A percentile compares a stretch with the other conserved stretches of the same genome.
These are phyloP conservation scores for Nitzschia palea DNA, from an alignment of 108 stramenopile species.

Conservation along the genomic window DNA sequence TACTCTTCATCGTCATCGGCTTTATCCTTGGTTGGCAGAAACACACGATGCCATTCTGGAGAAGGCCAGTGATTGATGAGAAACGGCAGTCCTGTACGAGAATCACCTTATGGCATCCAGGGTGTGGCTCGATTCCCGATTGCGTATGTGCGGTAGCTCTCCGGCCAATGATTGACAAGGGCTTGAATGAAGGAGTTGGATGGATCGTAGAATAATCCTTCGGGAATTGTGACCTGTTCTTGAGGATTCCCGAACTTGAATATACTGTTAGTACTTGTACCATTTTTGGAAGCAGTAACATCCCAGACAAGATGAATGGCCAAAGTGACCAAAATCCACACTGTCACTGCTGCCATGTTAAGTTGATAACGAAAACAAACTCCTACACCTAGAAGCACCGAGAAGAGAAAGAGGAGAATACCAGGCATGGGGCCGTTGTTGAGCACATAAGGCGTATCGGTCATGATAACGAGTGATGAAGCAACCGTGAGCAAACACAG, in stretches of 20 bases:
- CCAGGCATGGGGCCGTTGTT: constrained; percentile 63
- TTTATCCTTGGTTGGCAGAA: constrained; percentile 48
- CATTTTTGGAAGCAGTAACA: not conserved
- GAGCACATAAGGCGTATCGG: constrained; percentile 68
- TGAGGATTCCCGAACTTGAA: constrained; percentile 26
- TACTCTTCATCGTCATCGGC: constrained; percentile 4
- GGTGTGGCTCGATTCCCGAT: constrained; percentile 57
- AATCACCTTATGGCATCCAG: constrained; percentile 83
- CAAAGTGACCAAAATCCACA: not conserved
- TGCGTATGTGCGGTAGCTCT: constrained; percentile 48
- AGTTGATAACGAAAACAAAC: constrained; percentile 4
- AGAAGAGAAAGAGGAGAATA: constrained; percentile 30
- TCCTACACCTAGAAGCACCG: constrained; percentile 32
- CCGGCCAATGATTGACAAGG: constrained; percentile 64
- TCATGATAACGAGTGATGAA: constrained; percentile 64
- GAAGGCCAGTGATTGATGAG: constrained; percentile 25
- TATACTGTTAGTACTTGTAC: not conserved
- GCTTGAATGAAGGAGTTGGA: constrained; percentile 45
- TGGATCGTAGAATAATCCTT: constrained; percentile 65
- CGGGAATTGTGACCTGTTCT: constrained; percentile 33
- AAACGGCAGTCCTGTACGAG: constrained; percentile 81
- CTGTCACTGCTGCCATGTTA: not conserved
- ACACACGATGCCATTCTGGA: constrained; percentile 57
- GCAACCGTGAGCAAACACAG: constrained; percentile 43
- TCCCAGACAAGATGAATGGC: constrained; percentile 26